Base-by-base conservation (phyloP, 108 stramenopile genomes). In the Licmophora abbreviata region DNA sequence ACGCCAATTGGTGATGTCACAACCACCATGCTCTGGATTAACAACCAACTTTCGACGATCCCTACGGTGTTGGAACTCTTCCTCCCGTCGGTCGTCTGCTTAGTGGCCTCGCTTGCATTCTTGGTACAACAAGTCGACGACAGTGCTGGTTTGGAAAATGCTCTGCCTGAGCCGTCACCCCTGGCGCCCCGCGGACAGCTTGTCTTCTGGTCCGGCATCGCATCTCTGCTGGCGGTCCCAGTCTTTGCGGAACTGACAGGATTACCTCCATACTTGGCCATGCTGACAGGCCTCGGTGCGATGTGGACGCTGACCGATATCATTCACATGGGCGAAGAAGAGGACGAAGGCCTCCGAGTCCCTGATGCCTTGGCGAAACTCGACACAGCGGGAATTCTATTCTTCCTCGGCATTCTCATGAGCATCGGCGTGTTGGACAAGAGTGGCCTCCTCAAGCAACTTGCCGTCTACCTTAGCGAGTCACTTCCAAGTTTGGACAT, bases 21-120 rank as follows among this genome's bases (percentile, higher is more conserved):
- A 11, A 95, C 94, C 6, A 95, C 94, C 8, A 95, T 95, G 94
- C 81, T 95, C 24, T 95, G 94, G 94, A 95, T 95, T 37, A 92
- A 86, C 56, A 69, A 88, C 47, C 76, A 95, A 29, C 76, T 95
- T 1, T 82, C 86, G 4, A 92, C 91, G 1, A 43, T 95, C 23
- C 94, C 94, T 21, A 95, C 94, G 23, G 66, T 95, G 10, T 84
- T 83, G 1, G 69, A 90, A 57, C 69, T 95, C 2, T 89, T 92
- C 56, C 52, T 95, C 6, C 94, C 94, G 12, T 88, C 86, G 2
- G 24, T 91, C 11, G 91, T 81, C 15, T 95, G 90, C 51, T 62
- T 92, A 43, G 72, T 89, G 7, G 81, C 69, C 36, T 86, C 85
- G 23, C 69, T 92, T 12, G 77, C 77, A 26, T 90, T 86, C 59